Conservation (phyloP, 2,329 filamentous ascomycete species). For the Venturia effusa region DNA sequence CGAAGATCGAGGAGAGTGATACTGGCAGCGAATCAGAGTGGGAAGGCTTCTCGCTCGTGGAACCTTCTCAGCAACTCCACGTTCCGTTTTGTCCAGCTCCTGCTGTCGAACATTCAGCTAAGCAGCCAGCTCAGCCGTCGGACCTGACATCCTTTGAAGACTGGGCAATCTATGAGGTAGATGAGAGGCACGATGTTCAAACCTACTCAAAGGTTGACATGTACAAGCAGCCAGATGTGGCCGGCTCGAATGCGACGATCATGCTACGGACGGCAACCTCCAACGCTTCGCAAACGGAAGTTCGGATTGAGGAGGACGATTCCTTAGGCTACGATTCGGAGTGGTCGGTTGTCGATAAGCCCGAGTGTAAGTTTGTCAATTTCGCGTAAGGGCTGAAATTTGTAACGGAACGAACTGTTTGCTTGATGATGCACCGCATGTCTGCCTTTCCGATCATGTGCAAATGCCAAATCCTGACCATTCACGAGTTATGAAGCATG, state of each 20-base stretch:
- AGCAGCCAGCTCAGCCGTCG: not conserved
- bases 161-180: not conserved
- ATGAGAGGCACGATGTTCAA: not conserved
- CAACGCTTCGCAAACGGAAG: not conserved
- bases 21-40: not conserved
- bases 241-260: not conserved
- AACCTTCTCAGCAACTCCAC: not conserved
- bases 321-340: not conserved
- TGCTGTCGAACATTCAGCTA: not conserved
- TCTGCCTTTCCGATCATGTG: not conserved
- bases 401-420: not conserved
- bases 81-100: not conserved
- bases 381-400: not conserved
- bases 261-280: not conserved
- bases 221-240: not conserved
- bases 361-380: not conserved
- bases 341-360: not conserved
- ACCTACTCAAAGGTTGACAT: not conserved
- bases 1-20: constrained; percentile 1
- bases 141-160: not conserved
- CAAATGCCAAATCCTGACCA: not conserved
- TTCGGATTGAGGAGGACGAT: not conserved
- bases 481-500: not conserved
- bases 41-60: constrained; percentile 3
- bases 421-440: not conserved